phyloP scores from a whole-genome alignment of 2,329 filamentous ascomycete species.

The Chrysosphaeria jannelii region DNA sequence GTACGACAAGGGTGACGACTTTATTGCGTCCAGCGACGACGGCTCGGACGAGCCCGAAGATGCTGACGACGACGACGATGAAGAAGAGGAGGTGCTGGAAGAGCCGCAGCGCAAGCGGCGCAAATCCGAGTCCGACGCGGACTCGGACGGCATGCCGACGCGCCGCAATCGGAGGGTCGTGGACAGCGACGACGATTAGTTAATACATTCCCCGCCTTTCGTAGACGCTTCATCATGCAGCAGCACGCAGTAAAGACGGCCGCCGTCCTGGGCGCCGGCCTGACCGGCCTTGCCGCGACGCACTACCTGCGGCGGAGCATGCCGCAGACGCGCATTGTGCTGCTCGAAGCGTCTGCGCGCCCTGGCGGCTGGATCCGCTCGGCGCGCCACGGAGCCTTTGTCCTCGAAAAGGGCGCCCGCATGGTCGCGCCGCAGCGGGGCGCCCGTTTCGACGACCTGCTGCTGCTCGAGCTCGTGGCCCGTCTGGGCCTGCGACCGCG shows the following conservation, averaged over 20 bases:
- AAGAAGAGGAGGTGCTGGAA: constrained; percentile 22
- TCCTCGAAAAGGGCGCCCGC: constrained; percentile 59
- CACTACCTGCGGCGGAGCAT: constrained; percentile 44
- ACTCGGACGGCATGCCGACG: no score
- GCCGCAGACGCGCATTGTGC: constrained; percentile 34
- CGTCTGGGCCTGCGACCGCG: constrained; percentile 10
- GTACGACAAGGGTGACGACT: constrained; percentile 55
- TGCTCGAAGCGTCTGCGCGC: constrained; percentile 43
- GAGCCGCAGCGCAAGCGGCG: no score
- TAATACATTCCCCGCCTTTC: no score
- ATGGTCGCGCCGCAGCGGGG: constrained; percentile 27
- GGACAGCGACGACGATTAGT: no score
- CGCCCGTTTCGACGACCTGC: constrained; percentile 24
- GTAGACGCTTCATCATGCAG: no score
- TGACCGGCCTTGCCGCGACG: constrained; percentile 53
- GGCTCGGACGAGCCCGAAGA: constrained; percentile 23
- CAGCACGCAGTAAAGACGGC: no score
- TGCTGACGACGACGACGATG: constrained; percentile 16
- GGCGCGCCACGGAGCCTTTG: no score
- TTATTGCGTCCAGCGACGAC: constrained; percentile 46
- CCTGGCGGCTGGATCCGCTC: constrained; percentile 69
- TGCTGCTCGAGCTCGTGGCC: constrained; percentile 38
- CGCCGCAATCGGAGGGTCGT: no score
- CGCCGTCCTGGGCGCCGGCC: constrained; percentile 53
- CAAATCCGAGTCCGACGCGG: no score